Evolutionary conservation across 768 basidiomycete species (phyloP).

Genomic region (Agrocybe praecox): DNA sequence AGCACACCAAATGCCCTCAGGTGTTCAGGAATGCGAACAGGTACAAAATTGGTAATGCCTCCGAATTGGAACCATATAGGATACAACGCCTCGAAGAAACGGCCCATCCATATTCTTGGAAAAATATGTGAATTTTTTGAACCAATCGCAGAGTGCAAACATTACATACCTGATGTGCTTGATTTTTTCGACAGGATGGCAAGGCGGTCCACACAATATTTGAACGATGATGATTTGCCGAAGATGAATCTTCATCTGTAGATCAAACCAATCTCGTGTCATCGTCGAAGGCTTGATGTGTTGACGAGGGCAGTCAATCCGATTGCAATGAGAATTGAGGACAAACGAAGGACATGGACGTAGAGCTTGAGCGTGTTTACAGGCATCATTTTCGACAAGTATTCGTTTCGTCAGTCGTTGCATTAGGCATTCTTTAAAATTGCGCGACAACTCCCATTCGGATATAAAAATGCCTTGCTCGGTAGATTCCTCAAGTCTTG

Average conservation of each 20-base stretch:
- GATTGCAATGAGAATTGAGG: constrained; percentile 16
- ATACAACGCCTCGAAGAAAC: constrained; percentile 49
- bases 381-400: constrained; percentile 10
- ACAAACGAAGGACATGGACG: constrained; percentile 18
- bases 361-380: constrained; percentile 13
- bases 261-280: constrained; percentile 17
- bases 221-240: constrained; percentile 21
- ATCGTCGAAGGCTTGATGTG: constrained; percentile 12
- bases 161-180: constrained; percentile 23
- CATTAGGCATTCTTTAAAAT: constrained; percentile 14
- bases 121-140: neutral
- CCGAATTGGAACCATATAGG: constrained; percentile 51
- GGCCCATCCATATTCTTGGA: constrained; percentile 44
- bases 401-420: constrained; percentile 9
- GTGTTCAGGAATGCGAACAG: constrained; percentile 41
- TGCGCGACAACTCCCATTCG: constrained; percentile 10
- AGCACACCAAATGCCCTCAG: constrained; percentile 36
- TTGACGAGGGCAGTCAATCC: constrained; percentile 16
- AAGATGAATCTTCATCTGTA: constrained; percentile 21
- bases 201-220: neutral
- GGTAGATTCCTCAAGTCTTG: neutral
- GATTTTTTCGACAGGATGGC: constrained; percentile 2
- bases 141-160: neutral
- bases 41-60: constrained; percentile 36
- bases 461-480: constrained; percentile 16